Evolutionary conservation across 2,329 filamentous ascomycete genomes (phyloP), one percentile per base, ranked within the genome.

Genomic region (Apiospora sp.): DNA sequence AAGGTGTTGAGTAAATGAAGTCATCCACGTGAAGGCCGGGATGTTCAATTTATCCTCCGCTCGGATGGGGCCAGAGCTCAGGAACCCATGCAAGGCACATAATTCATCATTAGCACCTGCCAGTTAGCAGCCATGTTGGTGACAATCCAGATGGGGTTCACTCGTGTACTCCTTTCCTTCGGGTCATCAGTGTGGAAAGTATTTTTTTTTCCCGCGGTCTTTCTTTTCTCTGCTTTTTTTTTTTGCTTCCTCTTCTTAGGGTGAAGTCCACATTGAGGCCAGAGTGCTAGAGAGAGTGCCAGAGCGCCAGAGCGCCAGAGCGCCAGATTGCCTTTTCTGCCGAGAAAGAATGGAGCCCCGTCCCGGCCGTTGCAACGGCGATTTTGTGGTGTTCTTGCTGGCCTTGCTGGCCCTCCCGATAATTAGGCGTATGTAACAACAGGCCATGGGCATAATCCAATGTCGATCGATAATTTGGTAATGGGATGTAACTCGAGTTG

Each of bases 381-480:
- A 41, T 49, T 48, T 16, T 10, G n/a, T 22, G 46, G 22, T 22
- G 22, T 49, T 16, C 46, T 3, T n/a, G 13, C 13, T 61, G 37
- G 8, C 34, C 10, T n/a, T 41, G 37, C 19, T 61, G 6, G 16
- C 16, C 34, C 22, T 41, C 22, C 54, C 54, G 30, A 37, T 16
- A 16, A 30, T 34, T 19, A 19, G 14, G 27, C 30, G 30, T 37
- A n/a, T 41, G 7, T 12, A n/a, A 6, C 16, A 61, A 12, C 16
- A 41, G 58, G 19, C 10, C 13, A n/a, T 41, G 58, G 58, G 58
- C 58, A 37, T 64, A 64, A 64, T n/a, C 58, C 58, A 64, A 64
- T 64, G 34, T 41, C 58, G 30, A 41, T 41, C 34, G 58, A 41
- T n/a, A 64, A 64, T 64, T 64, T 64, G 58, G n/a, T 64, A 64